Evolutionary conservation across 805 yeast genomes (phyloP).

Genomic region (Pichia paraexigua): DNA sequence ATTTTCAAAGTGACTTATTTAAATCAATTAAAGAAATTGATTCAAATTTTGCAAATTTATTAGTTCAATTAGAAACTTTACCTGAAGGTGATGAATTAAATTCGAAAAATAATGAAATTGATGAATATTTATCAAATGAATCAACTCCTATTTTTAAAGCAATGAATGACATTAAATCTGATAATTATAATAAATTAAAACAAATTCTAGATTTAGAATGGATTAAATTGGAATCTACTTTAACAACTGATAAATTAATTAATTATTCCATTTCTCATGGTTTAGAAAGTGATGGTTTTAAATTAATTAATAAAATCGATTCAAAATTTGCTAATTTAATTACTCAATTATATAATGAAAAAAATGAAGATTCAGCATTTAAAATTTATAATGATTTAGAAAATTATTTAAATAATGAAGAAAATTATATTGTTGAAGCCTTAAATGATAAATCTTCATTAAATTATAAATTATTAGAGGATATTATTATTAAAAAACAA

Average conservation of each 20-base stretch:
- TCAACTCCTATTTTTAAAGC: conserved; percentile 18
- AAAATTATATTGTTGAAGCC: conserved; percentile 17
- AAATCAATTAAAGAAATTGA: conserved; percentile 16
- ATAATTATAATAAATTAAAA: conserved; percentile 12
- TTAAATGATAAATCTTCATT: conserved; percentile 19
- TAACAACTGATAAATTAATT: conserved; percentile 19
- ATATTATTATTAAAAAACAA: conserved; percentile 3
- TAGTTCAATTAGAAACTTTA: conserved; percentile 18
- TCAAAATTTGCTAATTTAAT: conserved; percentile 15
- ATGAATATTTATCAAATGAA: conserved; percentile 12
- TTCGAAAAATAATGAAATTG: conserved; percentile 15
- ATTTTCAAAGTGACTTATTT: conserved; percentile 14
- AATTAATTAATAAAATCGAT: conserved; percentile 18
- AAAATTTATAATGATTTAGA: conserved; percentile 15
- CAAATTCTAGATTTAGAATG: conserved; percentile 15
- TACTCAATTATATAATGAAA: conserved; percentile 5
- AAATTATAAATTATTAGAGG: conserved; percentile 15
- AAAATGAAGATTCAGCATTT: conserved; percentile 13
- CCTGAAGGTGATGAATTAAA: conserved; percentile 20
- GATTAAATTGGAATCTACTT: conserved; percentile 13
- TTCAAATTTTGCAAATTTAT: conserved; percentile 16
- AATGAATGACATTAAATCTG: conserved; percentile 17
- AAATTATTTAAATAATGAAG: conserved; percentile 12
- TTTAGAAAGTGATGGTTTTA: conserved; percentile 19
- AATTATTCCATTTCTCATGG: conserved; percentile 19